Base-by-base conservation (phyloP, 768 basidiomycete genomes). In the Rhodotorula paludigena region DNA sequence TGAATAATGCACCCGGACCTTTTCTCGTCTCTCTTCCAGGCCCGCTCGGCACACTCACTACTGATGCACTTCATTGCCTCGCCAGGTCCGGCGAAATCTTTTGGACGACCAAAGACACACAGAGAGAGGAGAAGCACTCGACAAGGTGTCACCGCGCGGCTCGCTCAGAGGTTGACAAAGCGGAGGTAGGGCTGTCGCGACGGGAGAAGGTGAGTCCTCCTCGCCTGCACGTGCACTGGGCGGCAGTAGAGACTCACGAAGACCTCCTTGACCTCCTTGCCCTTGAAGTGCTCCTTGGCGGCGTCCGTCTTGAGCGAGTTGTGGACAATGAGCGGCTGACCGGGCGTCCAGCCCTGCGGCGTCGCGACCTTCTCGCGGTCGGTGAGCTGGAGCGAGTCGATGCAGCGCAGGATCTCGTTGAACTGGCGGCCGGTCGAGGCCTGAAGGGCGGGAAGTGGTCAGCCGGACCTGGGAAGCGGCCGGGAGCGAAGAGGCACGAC, bases 371-470 rank as follows among this genome's bases (percentile, higher is more conserved):
- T 77, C 79, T 79, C 74, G 74, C 73, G 74, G 69, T 78, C 75
- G 52, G 92, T 90, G 63, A 93, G 82, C 78, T 99, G 96, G 64
- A 99, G 85, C 56, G 92, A 84, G 79, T 99, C 94, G 74, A 98
- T 82, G 61, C 90, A 90, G 64, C 87, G 83, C 64, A 87, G 66
- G 74, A 87, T 82, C 79, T 87, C 86, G 70, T 83, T 84, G 77
- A 96, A 94, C 84, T 92, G 93, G 76, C 92, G 89, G 51, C 94
- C 96, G 74, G 93, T 92, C 20, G 91, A 87, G 56, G 94, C 93
- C 57, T 72, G 51, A 18, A 38, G 52, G 5, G 21, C 28, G 14
- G 38, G 8, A 30, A 21, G 25, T 23, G 38, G 41, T 39, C 33
- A 38, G 41, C 16, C 9, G 9, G n/a, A 30, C 48, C 48, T 15